Conservation (phyloP, 2,329 filamentous ascomycete species). For the Paracoccidioides brasiliensis region DNA sequence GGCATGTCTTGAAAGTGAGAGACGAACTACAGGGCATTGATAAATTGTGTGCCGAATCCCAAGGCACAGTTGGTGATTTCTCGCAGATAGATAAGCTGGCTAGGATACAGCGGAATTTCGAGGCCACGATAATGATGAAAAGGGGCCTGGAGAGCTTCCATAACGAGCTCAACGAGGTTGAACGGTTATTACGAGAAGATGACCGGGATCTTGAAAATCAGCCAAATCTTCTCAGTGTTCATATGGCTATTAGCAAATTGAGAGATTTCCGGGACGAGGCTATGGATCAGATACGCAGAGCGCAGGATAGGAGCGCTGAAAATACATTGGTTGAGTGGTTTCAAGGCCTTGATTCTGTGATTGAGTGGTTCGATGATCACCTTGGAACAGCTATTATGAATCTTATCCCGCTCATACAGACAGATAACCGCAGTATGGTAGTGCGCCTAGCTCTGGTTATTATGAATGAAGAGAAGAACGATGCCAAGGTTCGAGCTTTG, state of each 20-base stretch:
- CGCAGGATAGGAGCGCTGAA: slow-evolving; percentile 60
- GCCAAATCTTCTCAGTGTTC: slow-evolving; percentile 76
- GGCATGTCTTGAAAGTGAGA: slow-evolving; percentile 83
- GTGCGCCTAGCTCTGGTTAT: slow-evolving; percentile 86
- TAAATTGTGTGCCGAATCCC: slow-evolving; percentile 89
- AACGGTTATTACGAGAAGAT: slow-evolving; percentile 67
- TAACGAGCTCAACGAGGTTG: slow-evolving; percentile 59
- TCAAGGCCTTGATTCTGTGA: slow-evolving; percentile 66
- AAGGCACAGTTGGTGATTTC: slow-evolving; percentile 96
- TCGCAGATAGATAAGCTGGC: slow-evolving; percentile 57
- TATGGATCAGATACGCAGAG: slow-evolving; percentile 83
- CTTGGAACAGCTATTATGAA: slow-evolving; percentile 80
- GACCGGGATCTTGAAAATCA: slow-evolving; percentile 79
- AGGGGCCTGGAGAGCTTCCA: slow-evolving; percentile 79
- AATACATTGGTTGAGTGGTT: slow-evolving; percentile 85
- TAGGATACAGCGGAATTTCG: slow-evolving; percentile 72
- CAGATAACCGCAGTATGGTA: slow-evolving; percentile 77
- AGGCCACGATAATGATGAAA: slow-evolving; percentile 86
- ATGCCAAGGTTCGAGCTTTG: slow-evolving; percentile 76
- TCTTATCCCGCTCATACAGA: slow-evolving; percentile 72
- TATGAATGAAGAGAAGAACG: slow-evolving; percentile 91
- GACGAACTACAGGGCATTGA: slow-evolving; percentile 99
- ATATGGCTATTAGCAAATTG: slow-evolving; percentile 84
- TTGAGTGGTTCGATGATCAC: slow-evolving; percentile 94
- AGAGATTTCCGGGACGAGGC: slow-evolving; percentile 92